Conservation (phyloP, 768 basidiomycete genomes). For the Mycena filopes region DNA sequence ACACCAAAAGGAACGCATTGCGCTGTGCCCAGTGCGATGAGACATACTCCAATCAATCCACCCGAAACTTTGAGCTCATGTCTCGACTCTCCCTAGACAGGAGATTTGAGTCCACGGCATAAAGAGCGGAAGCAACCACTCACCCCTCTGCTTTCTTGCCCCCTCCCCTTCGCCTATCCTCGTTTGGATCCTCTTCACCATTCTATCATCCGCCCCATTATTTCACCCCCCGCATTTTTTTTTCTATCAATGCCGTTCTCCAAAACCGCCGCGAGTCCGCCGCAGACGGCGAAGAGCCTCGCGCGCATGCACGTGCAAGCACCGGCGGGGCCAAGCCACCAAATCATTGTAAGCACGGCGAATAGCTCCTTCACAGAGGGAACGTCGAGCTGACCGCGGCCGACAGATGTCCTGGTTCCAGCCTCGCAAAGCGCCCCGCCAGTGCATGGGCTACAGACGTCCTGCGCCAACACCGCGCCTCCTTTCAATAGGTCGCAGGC, state of each 20-base stretch:
- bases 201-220: not conserved
- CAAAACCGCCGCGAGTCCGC: not conserved
- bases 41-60: too few species aligned
- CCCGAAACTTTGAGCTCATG: not conserved
- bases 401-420: constrained; percentile 4
- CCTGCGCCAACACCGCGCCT: not conserved
- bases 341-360: not conserved
- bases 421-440: not conserved
- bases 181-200: too few species aligned
- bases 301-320: constrained; percentile 12
- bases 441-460: not conserved
- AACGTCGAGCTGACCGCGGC: not conserved
- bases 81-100: not conserved
- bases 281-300: not conserved
- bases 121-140: not conserved
- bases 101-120: constrained; percentile 3
- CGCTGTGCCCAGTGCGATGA: too few species aligned
- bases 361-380: not conserved
- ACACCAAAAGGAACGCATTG: too few species aligned
- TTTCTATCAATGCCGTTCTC: not conserved
- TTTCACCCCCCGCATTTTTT: not conserved
- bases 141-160: too few species aligned
- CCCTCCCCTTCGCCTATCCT: not conserved
- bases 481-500: constrained; percentile 8
- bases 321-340: not conserved